Evolutionary conservation across 345 rosid genomes (phyloP), one percentile per base, ranked within the genome.

Genomic region (Heritiera fomes): DNA sequence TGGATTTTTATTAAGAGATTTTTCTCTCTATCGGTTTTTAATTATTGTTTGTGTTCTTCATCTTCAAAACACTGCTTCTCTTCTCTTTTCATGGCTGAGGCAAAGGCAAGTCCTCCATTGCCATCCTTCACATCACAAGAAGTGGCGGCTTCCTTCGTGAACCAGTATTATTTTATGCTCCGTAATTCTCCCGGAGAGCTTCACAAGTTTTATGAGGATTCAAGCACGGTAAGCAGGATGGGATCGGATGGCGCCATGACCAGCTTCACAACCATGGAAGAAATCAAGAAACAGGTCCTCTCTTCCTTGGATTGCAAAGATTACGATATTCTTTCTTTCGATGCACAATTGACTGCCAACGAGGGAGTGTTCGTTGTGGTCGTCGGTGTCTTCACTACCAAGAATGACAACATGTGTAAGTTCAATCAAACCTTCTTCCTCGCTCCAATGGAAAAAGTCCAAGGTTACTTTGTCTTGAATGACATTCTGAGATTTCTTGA

Each of bases 401-500:
- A 75, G 38, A 47, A 75, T 11, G 70, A 46, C 5, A 1, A 23
- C 28, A 17, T 1, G 1, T 32, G 14, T 5, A 62, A 8, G 46
- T 75, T 75, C 40, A 43, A 32, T 10, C 78, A 75, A 38, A 47
- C 78, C 32, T 74, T 60, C 45, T 6, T 75, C 43, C 46, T 75
- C 5, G 18, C 59, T 18, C 60, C 70, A 2, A 30, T 61, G 41
- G 60, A 62, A 47, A 12, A 13, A 1, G 30, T 9, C 7, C 2
- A 46, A 0, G 28, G 70, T 23, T 60, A 23, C 13, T 12, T 60
- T 2, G 55, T 75, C 8, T 60, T 14, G 4, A 43, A 60, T 46
- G 78, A 75, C 46, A 49, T 75, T 62, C 17, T 75, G 30, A 75
- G 56, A 18, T 75, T 45, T 14, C 28, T 62, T 32, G 78, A 62